Conservation (phyloP, 2,329 filamentous ascomycete species). For the Fusarium sp. region DNA sequence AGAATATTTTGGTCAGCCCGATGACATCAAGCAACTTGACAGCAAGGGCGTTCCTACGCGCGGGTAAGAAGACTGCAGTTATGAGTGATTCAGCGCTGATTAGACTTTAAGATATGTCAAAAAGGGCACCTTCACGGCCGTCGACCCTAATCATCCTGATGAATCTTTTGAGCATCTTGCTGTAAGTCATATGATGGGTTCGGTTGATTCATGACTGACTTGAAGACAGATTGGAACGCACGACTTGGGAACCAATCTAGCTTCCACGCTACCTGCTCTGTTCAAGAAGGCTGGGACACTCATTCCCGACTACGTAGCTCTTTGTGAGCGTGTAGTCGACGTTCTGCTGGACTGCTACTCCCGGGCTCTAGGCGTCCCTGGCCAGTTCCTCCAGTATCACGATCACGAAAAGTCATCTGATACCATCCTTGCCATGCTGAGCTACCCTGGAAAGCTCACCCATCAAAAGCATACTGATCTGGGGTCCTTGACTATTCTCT, state of each 20-base stretch:
- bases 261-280: not conserved
- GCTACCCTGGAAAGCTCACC: not conserved
- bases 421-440: not conserved
- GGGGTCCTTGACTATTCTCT: not conserved
- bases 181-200: not conserved
- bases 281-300: not conserved
- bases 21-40: not conserved
- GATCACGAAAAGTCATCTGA: not conserved
- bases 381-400: not conserved
- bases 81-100: not conserved
- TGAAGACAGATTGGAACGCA: not conserved
- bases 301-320: not conserved
- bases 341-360: not conserved
- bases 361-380: not conserved
- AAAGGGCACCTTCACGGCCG: not conserved
- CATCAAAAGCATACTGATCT: not conserved
- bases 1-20: not conserved
- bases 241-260: not conserved
- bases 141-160: not conserved
- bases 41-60: not conserved
- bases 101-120: not conserved
- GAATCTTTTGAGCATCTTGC: not conserved
- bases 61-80: not conserved
- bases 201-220: not conserved
- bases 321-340: not conserved